Base-by-base conservation (phyloP, 805 yeast genomes). In the Metschnikowia gelsemii region DNA sequence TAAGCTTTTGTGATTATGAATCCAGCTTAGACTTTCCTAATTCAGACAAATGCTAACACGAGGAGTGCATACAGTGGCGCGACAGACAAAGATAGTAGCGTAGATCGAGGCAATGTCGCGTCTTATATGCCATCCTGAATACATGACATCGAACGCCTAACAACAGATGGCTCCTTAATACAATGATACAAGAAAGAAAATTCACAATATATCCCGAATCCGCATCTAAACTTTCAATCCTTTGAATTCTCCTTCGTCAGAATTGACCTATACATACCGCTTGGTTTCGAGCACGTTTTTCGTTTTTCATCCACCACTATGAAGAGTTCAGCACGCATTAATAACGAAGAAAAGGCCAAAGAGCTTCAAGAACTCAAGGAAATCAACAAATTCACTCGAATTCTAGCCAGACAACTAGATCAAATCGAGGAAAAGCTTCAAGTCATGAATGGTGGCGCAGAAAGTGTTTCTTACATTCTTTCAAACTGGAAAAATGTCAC, bases 401-500 rank as follows among this genome's bases (percentile, higher is more conserved):
- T 56, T 0, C 61, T 82, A 21, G 72, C 77, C 6, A 43, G 46
- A 2, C 75, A 78, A 47, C 62, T 82, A 14, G 77, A 73, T 26
- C 64, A 63, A 13, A 63, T 81, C 3, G 75, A 73, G n/a, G 59
- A 62, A 4, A 75, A 75, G 46, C 55, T 82, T 7, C 73, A 68
- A 14, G 66, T 67, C 12, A 61, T 80, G 61, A 61, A 70, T 36
- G 73, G 73, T 29, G 88, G 88, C 0, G 72, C 87, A 1, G 79
- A 72, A 37, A 75, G 82, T 27, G 81, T 80, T 5, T 76, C 78
- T 2, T 60, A 71, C 4, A 76, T 83, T 1, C 68, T 84, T 52
- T 68, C 78, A 2, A 82, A 80, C 50, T 83, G 90, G 90, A 73
- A 75, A 41, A 77, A 75, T 42, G 80, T 83, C 14, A 64, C 79